Evolutionary conservation across 306 rosid species (phyloP).

Genomic region (peach (Prunus persica)): DNA sequence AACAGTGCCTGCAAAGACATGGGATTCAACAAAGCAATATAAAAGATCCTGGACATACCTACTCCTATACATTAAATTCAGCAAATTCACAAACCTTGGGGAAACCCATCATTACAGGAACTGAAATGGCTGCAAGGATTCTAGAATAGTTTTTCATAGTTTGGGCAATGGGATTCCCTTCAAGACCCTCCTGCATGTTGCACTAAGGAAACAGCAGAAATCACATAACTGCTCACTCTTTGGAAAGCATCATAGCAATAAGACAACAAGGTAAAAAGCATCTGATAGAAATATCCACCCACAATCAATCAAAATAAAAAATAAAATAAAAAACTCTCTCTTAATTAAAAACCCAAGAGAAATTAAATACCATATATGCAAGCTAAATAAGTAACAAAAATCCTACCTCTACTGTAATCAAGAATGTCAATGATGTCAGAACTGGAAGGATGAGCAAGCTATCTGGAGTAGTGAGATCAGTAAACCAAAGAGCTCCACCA

Average conservation of each 20-base stretch:
- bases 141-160: slow-evolving; percentile 82
- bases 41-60: background rate
- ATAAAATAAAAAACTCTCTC: background rate
- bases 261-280: background rate
- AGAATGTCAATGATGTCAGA: slow-evolving; percentile 71
- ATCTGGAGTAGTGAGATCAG: slow-evolving; percentile 86
- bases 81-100: slow-evolving; percentile 59
- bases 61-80: background rate
- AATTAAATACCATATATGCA: background rate
- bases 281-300: background rate
- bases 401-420: slow-evolving; percentile 79
- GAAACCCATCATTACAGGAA: slow-evolving; percentile 79
- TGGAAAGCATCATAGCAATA: background rate
- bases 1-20: slow-evolving; percentile 73
- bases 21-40: background rate
- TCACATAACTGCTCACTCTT: background rate
- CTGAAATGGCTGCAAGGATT: slow-evolving; percentile 70
- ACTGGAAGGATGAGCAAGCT: slow-evolving; percentile 59
- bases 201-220: slow-evolving; percentile 39
- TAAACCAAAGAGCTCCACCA: slow-evolving; percentile 92
- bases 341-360: background rate
- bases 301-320: background rate
- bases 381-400: background rate
- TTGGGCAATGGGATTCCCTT: slow-evolving; percentile 79
- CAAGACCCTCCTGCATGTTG: slow-evolving; percentile 91